These are phyloP conservation scores for Solanum chaucha DNA, from an alignment of 257 asterid genomes.

Conservation along the genomic window DNA sequence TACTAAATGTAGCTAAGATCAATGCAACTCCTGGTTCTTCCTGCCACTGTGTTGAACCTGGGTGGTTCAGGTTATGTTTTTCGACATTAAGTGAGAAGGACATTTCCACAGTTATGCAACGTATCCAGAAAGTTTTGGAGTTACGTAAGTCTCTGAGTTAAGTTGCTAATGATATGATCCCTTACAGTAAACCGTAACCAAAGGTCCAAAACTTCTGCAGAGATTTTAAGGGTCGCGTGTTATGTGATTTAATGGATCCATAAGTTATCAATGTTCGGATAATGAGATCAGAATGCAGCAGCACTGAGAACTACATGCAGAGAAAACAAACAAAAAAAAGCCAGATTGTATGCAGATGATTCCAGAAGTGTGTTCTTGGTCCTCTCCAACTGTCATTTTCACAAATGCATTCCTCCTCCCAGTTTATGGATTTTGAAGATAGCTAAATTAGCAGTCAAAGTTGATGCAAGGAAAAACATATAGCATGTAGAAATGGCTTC, in stretches of 20 bases:
- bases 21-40: conserved; percentile 49
- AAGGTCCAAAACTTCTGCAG: not conserved
- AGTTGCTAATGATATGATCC: not conserved
- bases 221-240: not conserved
- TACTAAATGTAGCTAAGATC: conserved; percentile 34
- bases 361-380: not conserved
- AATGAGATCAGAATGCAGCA: not conserved
- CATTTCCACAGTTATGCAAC: conserved; percentile 30
- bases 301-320: not conserved
- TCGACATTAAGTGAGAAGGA: conserved; percentile 25
- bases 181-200: not conserved
- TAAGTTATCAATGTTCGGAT: not conserved
- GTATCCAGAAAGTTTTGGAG: conserved; percentile 33
- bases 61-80: conserved; percentile 54
- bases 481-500: not conserved
- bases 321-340: not conserved
- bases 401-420: not conserved
- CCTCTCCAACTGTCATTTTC: not conserved
- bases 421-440: not conserved
- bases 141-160: conserved; percentile 23
- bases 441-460: not conserved
- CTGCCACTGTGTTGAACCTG: conserved; percentile 60
- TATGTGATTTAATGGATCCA: not conserved
- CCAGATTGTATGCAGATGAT: not conserved
- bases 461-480: not conserved